These are phyloP conservation scores for Cryptomeria japonica DNA, from an alignment of 75 land plant genomes.

Conservation along the genomic window DNA sequence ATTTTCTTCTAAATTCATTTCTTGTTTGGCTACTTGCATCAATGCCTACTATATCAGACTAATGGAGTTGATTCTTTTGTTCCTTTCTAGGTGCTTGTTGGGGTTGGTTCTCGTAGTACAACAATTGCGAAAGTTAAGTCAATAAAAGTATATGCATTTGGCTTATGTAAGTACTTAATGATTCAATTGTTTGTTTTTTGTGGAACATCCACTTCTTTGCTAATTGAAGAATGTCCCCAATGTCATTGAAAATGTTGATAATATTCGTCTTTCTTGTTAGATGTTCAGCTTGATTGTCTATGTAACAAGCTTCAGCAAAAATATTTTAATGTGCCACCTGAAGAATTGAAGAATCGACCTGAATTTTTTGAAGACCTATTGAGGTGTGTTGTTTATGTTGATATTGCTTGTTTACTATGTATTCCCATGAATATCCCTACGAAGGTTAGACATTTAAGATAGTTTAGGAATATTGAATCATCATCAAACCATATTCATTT, in stretches of 20 bases:
- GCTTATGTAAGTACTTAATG: conserved; percentile 64
- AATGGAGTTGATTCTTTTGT: not conserved
- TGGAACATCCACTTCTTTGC: not conserved
- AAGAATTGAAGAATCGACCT: conserved; percentile 48
- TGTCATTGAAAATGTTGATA: not conserved
- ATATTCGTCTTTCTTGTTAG: conserved; percentile 17
- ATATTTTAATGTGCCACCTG: conserved; percentile 56
- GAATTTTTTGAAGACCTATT: conserved; percentile 80
- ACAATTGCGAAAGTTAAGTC: conserved; percentile 70
- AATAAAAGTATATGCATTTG: conserved; percentile 88
- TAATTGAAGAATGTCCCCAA: not conserved
- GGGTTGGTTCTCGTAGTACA: conserved; percentile 72
- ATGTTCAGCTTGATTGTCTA: conserved; percentile 62
- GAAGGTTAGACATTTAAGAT: not conserved
- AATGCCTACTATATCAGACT: not conserved
- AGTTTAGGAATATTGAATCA: not conserved
- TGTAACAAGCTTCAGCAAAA: conserved; percentile 68
- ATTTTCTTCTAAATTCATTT: not conserved
- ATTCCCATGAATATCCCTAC: not conserved
- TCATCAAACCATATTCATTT: not conserved
- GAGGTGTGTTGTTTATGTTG: conserved; percentile 37
- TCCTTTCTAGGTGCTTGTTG: conserved; percentile 78
- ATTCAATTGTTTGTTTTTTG: not conserved
- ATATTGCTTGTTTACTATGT: not conserved
- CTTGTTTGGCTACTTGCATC: not conserved